Percentiles rank a stretch among this genome's conserved stretches.
Evolutionary conservation across 805 yeast genomes (phyloP).

Genomic region (Teunomyces tritomae): DNA sequence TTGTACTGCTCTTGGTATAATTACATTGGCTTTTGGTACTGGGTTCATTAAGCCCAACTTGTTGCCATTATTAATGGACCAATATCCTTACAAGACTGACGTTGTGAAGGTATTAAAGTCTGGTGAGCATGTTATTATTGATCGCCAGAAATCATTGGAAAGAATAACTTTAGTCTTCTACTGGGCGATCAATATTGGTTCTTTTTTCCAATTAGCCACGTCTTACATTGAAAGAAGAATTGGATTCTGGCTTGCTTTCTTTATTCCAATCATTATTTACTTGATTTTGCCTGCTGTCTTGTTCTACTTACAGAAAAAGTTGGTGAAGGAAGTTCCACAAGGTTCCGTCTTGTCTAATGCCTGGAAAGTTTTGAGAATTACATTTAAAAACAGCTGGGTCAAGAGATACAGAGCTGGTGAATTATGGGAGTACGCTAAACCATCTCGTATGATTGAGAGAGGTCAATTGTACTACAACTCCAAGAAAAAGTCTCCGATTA

Average conservation of each 20-base stretch:
- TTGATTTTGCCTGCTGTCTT: constrained; percentile 31
- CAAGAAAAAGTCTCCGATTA: constrained; percentile 19
- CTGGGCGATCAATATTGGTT: constrained; percentile 56
- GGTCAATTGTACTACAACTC: constrained; percentile 33
- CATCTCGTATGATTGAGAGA: constrained; percentile 41
- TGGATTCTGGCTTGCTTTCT: constrained; percentile 56
- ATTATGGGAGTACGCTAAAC: constrained; percentile 52
- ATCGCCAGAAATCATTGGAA: constrained; percentile 42
- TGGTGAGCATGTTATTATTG: constrained; percentile 66
- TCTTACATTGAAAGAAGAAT: constrained; percentile 49
- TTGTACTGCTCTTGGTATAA: constrained; percentile 40
- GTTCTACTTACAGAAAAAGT: constrained; percentile 21
- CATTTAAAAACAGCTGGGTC: constrained; percentile 43
- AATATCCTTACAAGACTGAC: constrained; percentile 54
- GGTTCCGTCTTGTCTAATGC: constrained; percentile 49
- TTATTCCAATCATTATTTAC: constrained; percentile 41
- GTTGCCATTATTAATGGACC: constrained; percentile 48
- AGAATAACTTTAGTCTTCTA: constrained; percentile 46
- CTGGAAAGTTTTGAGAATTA: constrained; percentile 38
- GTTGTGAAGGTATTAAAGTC: constrained; percentile 53
- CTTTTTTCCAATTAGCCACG: constrained; percentile 52
- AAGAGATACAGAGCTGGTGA: constrained; percentile 36
- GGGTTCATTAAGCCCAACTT: constrained; percentile 56
- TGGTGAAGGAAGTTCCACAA: constrained; percentile 32
- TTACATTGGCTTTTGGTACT: constrained; percentile 45